Percentiles rank a stretch among this genome's conserved stretches.
Evolutionary conservation across 129 eudicot genomes (phyloP).

Genomic region (Flaveria robusta): DNA sequence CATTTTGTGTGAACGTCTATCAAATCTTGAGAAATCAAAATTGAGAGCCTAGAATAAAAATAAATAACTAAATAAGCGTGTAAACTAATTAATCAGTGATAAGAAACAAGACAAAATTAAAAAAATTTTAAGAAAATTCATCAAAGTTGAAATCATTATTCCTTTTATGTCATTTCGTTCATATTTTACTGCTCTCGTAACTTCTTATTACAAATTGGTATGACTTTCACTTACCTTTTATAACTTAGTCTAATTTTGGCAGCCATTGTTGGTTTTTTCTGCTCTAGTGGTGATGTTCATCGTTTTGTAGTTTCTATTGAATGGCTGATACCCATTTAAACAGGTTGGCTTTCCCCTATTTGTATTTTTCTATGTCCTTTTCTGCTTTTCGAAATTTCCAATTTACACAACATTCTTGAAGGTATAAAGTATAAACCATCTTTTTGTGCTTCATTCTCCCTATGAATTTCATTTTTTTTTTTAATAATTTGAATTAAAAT

Average conservation of each 20-base stretch:
- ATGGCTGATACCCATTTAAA: slow-evolving; percentile 35
- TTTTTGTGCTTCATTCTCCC: slow-evolving; percentile 12
- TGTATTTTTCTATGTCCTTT: slow-evolving; percentile 20
- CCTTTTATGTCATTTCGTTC: too few relatives aligned
- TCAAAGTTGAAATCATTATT: too few relatives aligned
- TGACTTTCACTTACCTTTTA: not conserved
- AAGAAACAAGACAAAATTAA: too few relatives aligned
- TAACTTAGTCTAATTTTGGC: not conserved
- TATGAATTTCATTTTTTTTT: slow-evolving; percentile 7
- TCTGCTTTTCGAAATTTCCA: slow-evolving; percentile 7
- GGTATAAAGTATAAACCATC: slow-evolving; percentile 23
- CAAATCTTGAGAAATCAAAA: too few relatives aligned
- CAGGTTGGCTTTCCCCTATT: slow-evolving; percentile 34
- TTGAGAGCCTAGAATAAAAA: too few relatives aligned
- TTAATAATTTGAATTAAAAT: slow-evolving; percentile 5
- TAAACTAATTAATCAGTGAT: too few relatives aligned
- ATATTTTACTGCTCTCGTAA: too few relatives aligned
- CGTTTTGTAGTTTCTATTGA: slow-evolving; percentile 30
- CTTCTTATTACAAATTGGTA: not conserved
- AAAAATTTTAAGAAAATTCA: too few relatives aligned
- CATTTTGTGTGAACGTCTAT: too few relatives aligned
- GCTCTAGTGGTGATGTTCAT: slow-evolving; percentile 37
- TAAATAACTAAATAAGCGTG: too few relatives aligned
- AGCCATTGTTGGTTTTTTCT: not conserved
- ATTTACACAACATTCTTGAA: slow-evolving; percentile 24